A percentile compares a stretch with the other conserved stretches of the same genome.
Conservation (phyloP, 106 monocot genomes). For the Dendrobium catenatum region DNA sequence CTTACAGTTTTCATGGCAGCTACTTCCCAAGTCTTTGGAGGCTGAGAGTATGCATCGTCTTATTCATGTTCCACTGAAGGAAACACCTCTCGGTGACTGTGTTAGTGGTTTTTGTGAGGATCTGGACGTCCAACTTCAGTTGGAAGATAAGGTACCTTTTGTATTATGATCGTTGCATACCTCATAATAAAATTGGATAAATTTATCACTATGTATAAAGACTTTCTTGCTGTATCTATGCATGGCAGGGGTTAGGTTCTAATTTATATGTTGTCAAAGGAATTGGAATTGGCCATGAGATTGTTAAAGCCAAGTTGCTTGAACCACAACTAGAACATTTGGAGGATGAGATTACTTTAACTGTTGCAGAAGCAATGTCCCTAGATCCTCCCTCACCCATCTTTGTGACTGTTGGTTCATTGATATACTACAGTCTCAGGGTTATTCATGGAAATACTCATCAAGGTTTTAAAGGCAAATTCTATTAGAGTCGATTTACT, state of each 20-base stretch:
- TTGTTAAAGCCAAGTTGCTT: constrained; percentile 54
- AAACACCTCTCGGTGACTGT: too few species aligned
- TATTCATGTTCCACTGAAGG: too few species aligned
- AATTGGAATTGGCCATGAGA: constrained; percentile 85
- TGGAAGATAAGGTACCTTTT: too few species aligned
- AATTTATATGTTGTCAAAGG: constrained; percentile 91
- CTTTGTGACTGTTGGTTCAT: constrained; percentile 59
- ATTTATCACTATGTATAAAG: too few species aligned
- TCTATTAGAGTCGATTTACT: neutral
- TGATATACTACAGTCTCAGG: constrained; percentile 62
- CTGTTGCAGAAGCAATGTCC: constrained; percentile 97
- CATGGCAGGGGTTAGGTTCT: constrained; percentile 68
- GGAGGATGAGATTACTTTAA: constrained; percentile 63
- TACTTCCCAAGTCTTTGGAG: too few species aligned
- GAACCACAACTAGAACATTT: constrained; percentile 74
- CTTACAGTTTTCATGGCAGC: too few species aligned
- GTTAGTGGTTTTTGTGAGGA: too few species aligned
- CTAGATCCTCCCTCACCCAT: constrained; percentile 89
- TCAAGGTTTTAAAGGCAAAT: constrained; percentile 37
- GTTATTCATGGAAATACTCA: constrained; percentile 65
- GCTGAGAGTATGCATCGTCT: too few species aligned
- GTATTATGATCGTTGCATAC: too few species aligned
- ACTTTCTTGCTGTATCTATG: neutral
- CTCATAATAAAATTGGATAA: too few species aligned
- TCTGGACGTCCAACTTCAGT: too few species aligned